Conservation (phyloP, 371 early-diverging fungal species). For the Thermomucor indicae-seudaticae region DNA sequence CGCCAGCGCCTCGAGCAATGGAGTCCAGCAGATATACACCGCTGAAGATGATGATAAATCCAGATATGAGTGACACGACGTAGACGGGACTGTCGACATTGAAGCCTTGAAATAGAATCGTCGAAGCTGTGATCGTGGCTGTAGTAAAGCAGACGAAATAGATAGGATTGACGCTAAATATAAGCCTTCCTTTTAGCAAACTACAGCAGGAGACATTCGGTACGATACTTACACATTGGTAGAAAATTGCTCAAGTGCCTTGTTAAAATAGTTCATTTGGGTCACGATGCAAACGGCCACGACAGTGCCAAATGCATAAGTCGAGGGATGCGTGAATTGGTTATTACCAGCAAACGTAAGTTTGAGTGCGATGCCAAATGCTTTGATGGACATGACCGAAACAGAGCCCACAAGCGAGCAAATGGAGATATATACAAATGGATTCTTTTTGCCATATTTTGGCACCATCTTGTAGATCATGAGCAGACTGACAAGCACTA, state of each 20-base stretch:
- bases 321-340: conserved; percentile 83
- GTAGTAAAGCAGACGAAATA: conserved; percentile 94
- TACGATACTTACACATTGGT: conserved; percentile 67
- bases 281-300: conserved; percentile 77
- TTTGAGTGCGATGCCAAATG: conserved; percentile 87
- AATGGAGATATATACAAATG: conserved; percentile 82
- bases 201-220: not conserved
- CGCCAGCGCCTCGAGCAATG: conserved; percentile 28
- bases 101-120: conserved; percentile 85
- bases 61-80: conserved; percentile 78
- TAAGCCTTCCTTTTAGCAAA: not conserved
- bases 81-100: conserved; percentile 70
- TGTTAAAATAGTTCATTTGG: conserved; percentile 96
- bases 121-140: conserved; percentile 84
- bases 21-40: conserved; percentile 78
- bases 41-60: conserved; percentile 88
- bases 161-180: conserved; percentile 71
- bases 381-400: conserved; percentile 89
- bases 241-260: conserved; percentile 85
- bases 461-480: conserved; percentile 83
- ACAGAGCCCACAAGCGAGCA: conserved; percentile 86
- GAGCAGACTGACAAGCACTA: conserved; percentile 52
- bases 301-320: conserved; percentile 79
- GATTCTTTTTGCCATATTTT: conserved; percentile 70
- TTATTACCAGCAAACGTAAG: conserved; percentile 89